These are phyloP conservation scores for Penicillium digitatum DNA, from an alignment of 2,329 filamentous ascomycete genomes.

Conservation along the genomic window DNA sequence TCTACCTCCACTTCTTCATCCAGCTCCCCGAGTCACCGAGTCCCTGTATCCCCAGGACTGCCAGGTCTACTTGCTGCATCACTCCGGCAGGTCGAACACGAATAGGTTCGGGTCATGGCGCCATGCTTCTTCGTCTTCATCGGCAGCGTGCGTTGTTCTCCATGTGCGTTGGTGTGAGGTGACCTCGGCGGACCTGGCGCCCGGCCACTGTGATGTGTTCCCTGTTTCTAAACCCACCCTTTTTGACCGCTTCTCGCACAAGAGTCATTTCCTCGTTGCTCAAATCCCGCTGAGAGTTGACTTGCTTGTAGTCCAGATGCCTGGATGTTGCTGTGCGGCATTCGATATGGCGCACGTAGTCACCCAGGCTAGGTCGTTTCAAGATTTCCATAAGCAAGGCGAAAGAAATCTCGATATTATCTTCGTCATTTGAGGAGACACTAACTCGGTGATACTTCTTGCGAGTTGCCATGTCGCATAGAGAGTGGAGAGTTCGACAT, in stretches of 20 bases:
- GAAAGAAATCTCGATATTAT: constrained; percentile 12
- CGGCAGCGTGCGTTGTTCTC: too few species aligned
- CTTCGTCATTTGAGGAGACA: background rate
- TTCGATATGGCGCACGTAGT: constrained; percentile 19
- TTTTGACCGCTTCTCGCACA: constrained; percentile 11
- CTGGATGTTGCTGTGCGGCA: background rate
- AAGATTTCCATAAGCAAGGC: constrained; percentile 19
- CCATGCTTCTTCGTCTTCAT: too few species aligned
- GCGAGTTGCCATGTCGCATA: constrained; percentile 17
- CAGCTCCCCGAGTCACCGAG: too few species aligned
- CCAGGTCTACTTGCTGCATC: too few species aligned
- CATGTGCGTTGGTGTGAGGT: too few species aligned
- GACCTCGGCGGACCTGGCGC: too few species aligned
- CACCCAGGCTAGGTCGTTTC: constrained; percentile 15
- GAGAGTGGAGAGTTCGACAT: constrained; percentile 8
- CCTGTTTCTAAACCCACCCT: constrained; percentile 15
- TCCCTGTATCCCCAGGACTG: too few species aligned
- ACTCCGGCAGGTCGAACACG: too few species aligned
- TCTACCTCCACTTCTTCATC: too few species aligned
- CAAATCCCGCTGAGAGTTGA: constrained; percentile 4
- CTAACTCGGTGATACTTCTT: constrained; percentile 10
- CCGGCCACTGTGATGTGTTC: too few species aligned
- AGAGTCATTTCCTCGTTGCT: constrained; percentile 12
- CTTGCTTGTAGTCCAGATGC: background rate
- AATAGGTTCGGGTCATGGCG: too few species aligned